Evolutionary conservation across 2,329 filamentous ascomycete genomes (phyloP).

Genomic region (Exserohilum turcica): DNA sequence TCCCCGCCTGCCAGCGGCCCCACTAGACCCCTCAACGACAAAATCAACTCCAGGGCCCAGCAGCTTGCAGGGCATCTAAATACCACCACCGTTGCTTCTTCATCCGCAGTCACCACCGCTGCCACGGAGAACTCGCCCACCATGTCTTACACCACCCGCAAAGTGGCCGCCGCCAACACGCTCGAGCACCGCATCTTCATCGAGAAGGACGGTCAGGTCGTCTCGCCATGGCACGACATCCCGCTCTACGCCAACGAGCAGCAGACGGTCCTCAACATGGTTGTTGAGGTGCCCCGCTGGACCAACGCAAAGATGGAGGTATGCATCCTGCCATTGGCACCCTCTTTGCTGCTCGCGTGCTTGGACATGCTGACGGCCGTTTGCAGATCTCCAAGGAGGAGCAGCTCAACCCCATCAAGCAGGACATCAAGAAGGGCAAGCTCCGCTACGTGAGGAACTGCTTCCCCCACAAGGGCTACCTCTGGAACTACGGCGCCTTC

Average conservation of each 20-base stretch:
- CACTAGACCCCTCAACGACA: constrained; percentile 46
- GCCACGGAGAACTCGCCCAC: constrained; percentile 29
- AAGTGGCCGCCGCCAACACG: constrained; percentile 88
- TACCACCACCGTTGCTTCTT: constrained; percentile 26
- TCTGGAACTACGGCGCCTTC: constrained; percentile 99
- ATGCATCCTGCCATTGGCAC: constrained; percentile 47
- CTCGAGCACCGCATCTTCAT: constrained; percentile 97
- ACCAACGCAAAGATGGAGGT: constrained; percentile 99
- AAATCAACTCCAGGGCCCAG: constrained; percentile 49
- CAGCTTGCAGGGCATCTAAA: constrained; percentile 50
- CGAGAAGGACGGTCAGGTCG: constrained; percentile 91
- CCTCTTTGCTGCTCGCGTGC: background rate
- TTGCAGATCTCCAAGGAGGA: constrained; percentile 96
- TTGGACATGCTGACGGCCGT: constrained; percentile 24
- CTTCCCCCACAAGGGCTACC: constrained; percentile 99
- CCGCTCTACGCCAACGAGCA: constrained; percentile 96
- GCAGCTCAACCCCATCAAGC: constrained; percentile 97
- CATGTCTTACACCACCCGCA: constrained; percentile 79
- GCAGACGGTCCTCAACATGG: constrained; percentile 97
- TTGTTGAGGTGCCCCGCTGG: constrained; percentile 99
- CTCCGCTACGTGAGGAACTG: constrained; percentile 99
- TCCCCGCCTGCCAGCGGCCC: constrained; percentile 40
- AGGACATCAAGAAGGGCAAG: constrained; percentile 99
- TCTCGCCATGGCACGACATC: constrained; percentile 98
- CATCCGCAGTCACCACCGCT: constrained; percentile 19